Evolutionary conservation across 1,284 basidiomycete species (phyloP), one percentile per base, ranked within the genome.

Genomic region (Boletus sp.): DNA sequence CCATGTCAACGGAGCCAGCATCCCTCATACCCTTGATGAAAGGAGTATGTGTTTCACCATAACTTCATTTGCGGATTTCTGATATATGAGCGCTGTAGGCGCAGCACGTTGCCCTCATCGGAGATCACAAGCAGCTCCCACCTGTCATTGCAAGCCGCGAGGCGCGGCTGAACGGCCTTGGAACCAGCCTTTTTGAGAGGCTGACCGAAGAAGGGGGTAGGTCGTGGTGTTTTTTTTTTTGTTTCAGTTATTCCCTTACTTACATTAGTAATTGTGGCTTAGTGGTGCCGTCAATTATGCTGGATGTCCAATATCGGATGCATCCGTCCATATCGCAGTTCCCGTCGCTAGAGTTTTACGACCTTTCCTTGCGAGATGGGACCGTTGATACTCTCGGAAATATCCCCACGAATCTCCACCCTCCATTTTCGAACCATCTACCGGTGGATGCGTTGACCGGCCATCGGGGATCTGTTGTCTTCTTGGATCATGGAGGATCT

Each of bases 91-190:
- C 69, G 50, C 61, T 57, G 60, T 54, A 89, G 86, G 90, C 89
- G 24, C 81, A 80, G 50, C 95, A 98, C 65, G 80, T 94, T 35
- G 85, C 91, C 4, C 84, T 98, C 53, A 96, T 98, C 61, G 96
- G 95, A 33, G 96, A 98, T 76, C 96, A 98, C 75, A 96, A 96
- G 72, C 96, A 98, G 72, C 80, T 97, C n/a, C 93, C 95, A 22
- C 94, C 96, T 0, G 86, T 97, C 55, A 92, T 96, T 60, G 80
- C 84, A 9, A 91, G 85, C 64, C 78, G 79, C 41, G 84, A 89
- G 66, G 92, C 90, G 1, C 81, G 84, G 66, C 74, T 79, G 20
- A 83, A 84, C 22, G 93, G 92, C 1, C 78, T 96, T 18, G 86
- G 86, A 2, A 82, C 85, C 20, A 94, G 91, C 74, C 78, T 98